These are phyloP conservation scores for Rhizomucor pusillus DNA, from an alignment of 371 early-diverging fungal genomes.

Conservation along the genomic window DNA sequence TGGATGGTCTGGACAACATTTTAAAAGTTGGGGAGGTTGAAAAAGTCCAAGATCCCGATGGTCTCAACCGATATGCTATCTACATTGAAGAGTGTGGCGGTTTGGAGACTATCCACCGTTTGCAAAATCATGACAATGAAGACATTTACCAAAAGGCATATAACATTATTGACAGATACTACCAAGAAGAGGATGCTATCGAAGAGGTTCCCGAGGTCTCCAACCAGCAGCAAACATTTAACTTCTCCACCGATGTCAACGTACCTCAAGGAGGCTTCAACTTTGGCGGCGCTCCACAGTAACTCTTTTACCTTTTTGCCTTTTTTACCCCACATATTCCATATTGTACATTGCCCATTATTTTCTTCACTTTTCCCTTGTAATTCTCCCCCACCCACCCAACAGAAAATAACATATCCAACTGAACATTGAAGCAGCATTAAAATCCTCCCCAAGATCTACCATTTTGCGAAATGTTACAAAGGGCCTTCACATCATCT, in stretches of 20 bases:
- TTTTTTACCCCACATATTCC: not conserved
- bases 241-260: constrained; percentile 17
- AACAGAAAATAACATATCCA: too few relatives aligned
- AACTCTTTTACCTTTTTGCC: constrained; percentile 2
- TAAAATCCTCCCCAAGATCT: too few relatives aligned
- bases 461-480: too few relatives aligned
- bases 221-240: constrained; percentile 7
- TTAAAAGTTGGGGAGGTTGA: constrained; percentile 92
- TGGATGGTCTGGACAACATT: constrained; percentile 97
- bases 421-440: too few relatives aligned
- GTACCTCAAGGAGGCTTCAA: constrained; percentile 20
- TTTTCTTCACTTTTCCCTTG: not conserved
- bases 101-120: constrained; percentile 86
- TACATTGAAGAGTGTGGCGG: constrained; percentile 93
- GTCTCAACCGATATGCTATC: constrained; percentile 84
- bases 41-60: constrained; percentile 39
- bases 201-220: constrained; percentile 27
- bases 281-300: constrained; percentile 21
- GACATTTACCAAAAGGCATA: constrained; percentile 97
- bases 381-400: not conserved
- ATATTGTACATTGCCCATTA: not conserved
- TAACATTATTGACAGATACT: constrained; percentile 92
- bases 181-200: constrained; percentile 80
- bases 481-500: too few relatives aligned
- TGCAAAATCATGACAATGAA: constrained; percentile 88